Percentiles rank a stretch among this genome's conserved stretches.
Evolutionary conservation across 2,329 filamentous ascomycete genomes (phyloP).

Genomic region (Pezicula carpinea): DNA sequence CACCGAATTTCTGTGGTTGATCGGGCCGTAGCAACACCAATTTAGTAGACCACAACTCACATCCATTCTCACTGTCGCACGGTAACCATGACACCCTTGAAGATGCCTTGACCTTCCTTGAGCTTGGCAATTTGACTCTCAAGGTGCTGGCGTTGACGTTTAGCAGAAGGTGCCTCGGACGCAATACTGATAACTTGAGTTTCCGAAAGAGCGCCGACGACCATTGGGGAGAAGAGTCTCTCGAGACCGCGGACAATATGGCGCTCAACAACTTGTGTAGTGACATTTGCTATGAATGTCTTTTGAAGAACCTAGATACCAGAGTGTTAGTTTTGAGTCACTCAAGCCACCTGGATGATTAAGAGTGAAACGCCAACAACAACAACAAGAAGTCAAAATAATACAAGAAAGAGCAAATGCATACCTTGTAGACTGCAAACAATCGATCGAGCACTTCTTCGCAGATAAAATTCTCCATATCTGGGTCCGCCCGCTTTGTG

Average conservation of each 20-base stretch:
- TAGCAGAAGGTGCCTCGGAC: conserved; percentile 20
- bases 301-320: conserved; percentile 26
- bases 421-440: conserved; percentile 30
- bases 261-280: conserved; percentile 30
- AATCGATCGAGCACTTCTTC: conserved; percentile 28
- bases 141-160: conserved; percentile 20
- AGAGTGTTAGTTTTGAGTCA: not conserved
- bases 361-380: too few species aligned
- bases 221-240: conserved; percentile 25
- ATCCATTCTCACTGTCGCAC: too few species aligned
- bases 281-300: conserved; percentile 30
- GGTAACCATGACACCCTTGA: conserved; percentile 17
- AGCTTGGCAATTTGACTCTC: conserved; percentile 24
- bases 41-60: too few species aligned
- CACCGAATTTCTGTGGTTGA: too few species aligned
- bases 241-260: conserved; percentile 27
- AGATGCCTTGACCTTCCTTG: conserved; percentile 24
- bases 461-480: conserved; percentile 27
- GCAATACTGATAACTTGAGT: conserved; percentile 21
- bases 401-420: not conserved
- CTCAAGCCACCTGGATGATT: not conserved
- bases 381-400: not conserved
- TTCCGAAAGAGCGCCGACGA: conserved; percentile 18
- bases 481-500: conserved; percentile 5
- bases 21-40: too few species aligned